Conservation (phyloP, 2,329 filamentous ascomycete genomes). For the Monosporascus sp. region DNA sequence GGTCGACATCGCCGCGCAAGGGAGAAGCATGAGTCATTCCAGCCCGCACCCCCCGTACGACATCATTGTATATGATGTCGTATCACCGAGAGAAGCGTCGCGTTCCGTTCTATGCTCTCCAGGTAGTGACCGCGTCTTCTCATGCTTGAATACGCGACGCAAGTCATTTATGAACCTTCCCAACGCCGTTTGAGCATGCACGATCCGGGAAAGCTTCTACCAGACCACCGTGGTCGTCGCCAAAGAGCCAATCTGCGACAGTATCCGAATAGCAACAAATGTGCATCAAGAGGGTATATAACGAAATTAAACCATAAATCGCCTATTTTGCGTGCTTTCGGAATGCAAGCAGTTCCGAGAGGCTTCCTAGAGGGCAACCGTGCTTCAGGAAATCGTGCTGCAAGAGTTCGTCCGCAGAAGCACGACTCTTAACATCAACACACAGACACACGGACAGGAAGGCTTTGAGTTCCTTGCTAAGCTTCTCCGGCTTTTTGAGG, state of each 20-base stretch:
- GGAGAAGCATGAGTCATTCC: background rate
- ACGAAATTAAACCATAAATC: conserved; percentile 5
- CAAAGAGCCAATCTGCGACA: background rate
- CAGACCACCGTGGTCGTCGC: background rate
- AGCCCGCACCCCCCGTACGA: background rate
- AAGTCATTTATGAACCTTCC: background rate
- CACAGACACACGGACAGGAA: conserved; percentile 96
- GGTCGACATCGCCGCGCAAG: background rate
- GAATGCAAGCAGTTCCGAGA: conserved; percentile 84
- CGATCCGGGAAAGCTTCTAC: background rate
- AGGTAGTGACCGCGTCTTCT: background rate
- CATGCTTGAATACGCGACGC: background rate
- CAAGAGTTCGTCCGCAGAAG: conserved; percentile 83
- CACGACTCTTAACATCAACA: conserved; percentile 91
- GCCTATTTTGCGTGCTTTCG: conserved; percentile 65
- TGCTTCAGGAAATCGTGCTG: conserved; percentile 92
- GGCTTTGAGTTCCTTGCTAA: conserved; percentile 95
- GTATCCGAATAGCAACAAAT: background rate
- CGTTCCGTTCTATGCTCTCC: background rate
- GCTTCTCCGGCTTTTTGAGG: conserved; percentile 96
- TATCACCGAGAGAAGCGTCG: too few relatives aligned
- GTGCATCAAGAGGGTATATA: background rate
- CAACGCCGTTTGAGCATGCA: background rate
- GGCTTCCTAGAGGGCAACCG: conserved; percentile 75
- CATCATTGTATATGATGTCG: background rate